Evolutionary conservation across 345 rosid species (phyloP).

Genomic region (Populus tremula): DNA sequence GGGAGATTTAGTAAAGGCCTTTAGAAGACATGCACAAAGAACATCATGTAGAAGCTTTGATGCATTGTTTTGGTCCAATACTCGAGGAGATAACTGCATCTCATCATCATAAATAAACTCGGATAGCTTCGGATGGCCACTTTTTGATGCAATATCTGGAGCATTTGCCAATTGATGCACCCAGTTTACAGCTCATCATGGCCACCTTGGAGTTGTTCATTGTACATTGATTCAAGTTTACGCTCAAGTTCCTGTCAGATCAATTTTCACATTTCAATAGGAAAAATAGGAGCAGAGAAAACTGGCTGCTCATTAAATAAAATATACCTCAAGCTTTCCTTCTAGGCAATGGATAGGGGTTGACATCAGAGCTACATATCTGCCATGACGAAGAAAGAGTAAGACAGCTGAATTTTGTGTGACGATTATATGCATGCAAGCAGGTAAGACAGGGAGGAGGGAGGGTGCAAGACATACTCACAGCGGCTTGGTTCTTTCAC

Average conservation of each 20-base stretch:
- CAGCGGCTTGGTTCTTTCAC: slow-evolving; percentile 97
- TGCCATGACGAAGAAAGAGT: slow-evolving; percentile 29
- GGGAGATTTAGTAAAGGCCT: too few relatives aligned
- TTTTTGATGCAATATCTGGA: too few relatives aligned
- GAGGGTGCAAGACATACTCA: slow-evolving; percentile 57
- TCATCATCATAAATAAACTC: not conserved
- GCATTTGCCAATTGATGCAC: not conserved
- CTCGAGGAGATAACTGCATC: not conserved
- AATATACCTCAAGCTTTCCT: slow-evolving; percentile 64
- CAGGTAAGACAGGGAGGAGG: not conserved
- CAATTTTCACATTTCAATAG: not conserved
- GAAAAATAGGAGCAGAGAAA: not conserved
- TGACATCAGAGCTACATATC: slow-evolving; percentile 65
- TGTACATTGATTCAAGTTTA: slow-evolving; percentile 61
- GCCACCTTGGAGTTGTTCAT: slow-evolving; percentile 45
- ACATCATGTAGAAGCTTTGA: not conserved
- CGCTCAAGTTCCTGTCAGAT: slow-evolving; percentile 57
- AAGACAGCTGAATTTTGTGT: not conserved
- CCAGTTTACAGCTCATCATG: slow-evolving; percentile 67
- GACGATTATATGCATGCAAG: not conserved
- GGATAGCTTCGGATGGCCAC: not conserved
- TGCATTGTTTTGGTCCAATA: not conserved
- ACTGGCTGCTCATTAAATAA: too few relatives aligned
- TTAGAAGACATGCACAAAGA: not conserved
- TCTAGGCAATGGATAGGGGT: slow-evolving; percentile 76